Evolutionary conservation across 495 filamentous ascomycete species (phyloP).

Genomic region (Penicillium paradoxum): DNA sequence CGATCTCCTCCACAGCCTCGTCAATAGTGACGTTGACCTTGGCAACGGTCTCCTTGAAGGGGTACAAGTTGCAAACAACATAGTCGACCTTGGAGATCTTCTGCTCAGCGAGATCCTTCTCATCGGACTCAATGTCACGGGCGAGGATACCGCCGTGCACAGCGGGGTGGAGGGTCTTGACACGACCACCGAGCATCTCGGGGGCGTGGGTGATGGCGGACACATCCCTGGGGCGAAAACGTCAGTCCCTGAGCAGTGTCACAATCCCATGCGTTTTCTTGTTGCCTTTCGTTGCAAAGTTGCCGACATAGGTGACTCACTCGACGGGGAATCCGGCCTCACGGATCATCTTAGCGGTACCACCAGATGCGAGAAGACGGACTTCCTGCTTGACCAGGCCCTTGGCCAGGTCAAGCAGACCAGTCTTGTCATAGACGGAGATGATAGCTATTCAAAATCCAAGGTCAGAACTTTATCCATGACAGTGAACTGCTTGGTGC

Average conservation of each 20-base stretch:
- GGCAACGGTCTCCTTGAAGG: constrained; percentile 95
- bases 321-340: constrained; percentile 92
- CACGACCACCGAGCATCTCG: constrained; percentile 92
- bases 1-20: constrained; percentile 97
- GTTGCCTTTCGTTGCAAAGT: not conserved
- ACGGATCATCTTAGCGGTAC: constrained; percentile 89
- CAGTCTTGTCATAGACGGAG: constrained; percentile 98
- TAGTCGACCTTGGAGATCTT: constrained; percentile 98
- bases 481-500: constrained; percentile 8
- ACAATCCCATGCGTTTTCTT: not conserved
- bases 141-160: constrained; percentile 94
- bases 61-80: constrained; percentile 97
- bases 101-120: constrained; percentile 93
- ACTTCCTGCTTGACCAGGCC: constrained; percentile 87
- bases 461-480: constrained; percentile 13
- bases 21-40: constrained; percentile 94
- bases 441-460: constrained; percentile 70
- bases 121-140: constrained; percentile 83
- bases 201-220: constrained; percentile 97
- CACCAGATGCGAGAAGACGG: constrained; percentile 86
- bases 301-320: constrained; percentile 44
- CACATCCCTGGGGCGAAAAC: constrained; percentile 65
- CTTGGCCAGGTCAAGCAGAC: constrained; percentile 91
- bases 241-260: constrained; percentile 9
- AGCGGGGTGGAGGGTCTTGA: constrained; percentile 94